A percentile compares a stretch with the other conserved stretches of the same genome.
These are phyloP conservation scores for Colletotrichum viniferum DNA, from an alignment of 2,329 filamentous ascomycete genomes.

Conservation along the genomic window DNA sequence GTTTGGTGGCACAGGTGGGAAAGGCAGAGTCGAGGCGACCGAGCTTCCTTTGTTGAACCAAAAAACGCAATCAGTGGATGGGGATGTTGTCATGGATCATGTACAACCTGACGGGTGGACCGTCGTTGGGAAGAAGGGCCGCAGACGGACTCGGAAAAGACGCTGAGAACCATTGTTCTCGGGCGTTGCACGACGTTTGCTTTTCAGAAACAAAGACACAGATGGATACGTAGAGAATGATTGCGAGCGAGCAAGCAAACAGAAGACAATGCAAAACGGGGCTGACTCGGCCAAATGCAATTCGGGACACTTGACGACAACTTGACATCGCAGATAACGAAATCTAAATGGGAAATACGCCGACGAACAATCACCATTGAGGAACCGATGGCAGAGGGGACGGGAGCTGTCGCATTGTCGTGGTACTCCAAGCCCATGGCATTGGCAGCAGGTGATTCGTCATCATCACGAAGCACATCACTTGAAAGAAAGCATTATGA, in stretches of 20 bases:
- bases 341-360: too few species aligned
- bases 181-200: neutral
- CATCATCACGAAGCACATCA: too few species aligned
- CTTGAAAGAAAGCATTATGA: neutral
- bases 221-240: too few species aligned
- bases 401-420: too few species aligned
- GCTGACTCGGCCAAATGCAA: neutral
- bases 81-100: neutral
- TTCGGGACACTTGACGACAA: too few species aligned
- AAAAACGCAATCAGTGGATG: rapidly evolving
- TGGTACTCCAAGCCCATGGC: too few species aligned
- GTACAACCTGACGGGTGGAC: neutral
- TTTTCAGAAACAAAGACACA: neutral
- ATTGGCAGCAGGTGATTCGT: too few species aligned
- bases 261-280: rapidly evolving
- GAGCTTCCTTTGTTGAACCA: neutral
- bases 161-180: neutral
- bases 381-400: too few species aligned
- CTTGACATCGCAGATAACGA: too few species aligned
- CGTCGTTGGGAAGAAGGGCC: neutral
- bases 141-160: neutral
- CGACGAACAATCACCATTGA: too few species aligned
- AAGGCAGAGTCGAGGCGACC: neutral
- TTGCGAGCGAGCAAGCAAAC: too few species aligned
- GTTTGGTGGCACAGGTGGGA: too few species aligned